Conservation (phyloP, 192 early-diverging fungal species). For the Gryganskiella cystojenkinii region DNA sequence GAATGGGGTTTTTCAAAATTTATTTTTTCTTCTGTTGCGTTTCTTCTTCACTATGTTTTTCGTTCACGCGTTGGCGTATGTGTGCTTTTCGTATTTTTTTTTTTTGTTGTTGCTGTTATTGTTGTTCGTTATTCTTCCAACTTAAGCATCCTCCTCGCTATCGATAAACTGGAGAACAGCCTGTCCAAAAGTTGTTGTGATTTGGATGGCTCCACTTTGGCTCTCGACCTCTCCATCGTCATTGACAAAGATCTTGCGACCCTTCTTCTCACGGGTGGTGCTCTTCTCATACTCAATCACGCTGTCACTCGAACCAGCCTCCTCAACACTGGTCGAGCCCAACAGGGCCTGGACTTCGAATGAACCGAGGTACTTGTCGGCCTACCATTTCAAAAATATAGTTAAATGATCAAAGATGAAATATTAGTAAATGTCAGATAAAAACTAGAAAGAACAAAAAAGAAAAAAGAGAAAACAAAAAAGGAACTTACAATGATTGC, state of each 20-base stretch:
- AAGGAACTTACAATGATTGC: conserved; percentile 9
- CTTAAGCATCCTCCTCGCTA: not conserved
- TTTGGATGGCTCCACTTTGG: too few species aligned
- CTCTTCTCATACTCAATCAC: conserved; percentile 31
- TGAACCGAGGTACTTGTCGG: conserved; percentile 36
- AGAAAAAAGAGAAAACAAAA: not conserved
- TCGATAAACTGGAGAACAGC: too few species aligned
- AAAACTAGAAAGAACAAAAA: not conserved
- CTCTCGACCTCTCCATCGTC: conserved; percentile 1
- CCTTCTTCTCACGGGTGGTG: conserved; percentile 15
- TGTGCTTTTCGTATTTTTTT: too few species aligned
- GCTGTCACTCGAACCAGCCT: conserved; percentile 7
- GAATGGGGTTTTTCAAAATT: too few species aligned
- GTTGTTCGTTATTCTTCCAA: not conserved
- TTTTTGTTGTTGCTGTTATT: conserved; percentile 1
- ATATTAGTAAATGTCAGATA: not conserved
- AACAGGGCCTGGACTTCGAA: not conserved
- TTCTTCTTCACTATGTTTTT: too few species aligned
- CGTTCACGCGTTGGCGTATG: too few species aligned
- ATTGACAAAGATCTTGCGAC: conserved; percentile 20
- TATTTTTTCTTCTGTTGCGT: too few species aligned
- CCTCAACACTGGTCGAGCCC: conserved; percentile 10
- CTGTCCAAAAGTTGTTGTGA: too few species aligned
- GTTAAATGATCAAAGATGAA: not conserved
- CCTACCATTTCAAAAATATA: not conserved